Base-by-base conservation (phyloP, 208 protist genomes). In the Blechomonas ayalai region DNA sequence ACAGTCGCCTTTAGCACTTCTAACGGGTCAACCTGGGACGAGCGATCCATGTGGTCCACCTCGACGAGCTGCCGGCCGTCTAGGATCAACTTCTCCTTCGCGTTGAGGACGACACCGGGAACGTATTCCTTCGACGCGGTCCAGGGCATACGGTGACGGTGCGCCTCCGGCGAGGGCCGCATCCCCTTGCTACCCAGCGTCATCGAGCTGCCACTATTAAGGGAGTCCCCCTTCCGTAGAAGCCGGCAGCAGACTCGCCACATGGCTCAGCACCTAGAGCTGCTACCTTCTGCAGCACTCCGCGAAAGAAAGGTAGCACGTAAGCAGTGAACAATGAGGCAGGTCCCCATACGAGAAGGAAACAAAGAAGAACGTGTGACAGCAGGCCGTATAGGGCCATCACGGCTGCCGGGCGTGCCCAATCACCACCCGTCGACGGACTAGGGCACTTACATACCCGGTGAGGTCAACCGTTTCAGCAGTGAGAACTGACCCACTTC, bases 111-210 rank as follows among this genome's bases (percentile, higher is more conserved):
- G 32, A 86, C 73, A 36, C 69, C 81, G 2, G 85, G 81, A 6
- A 93, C 72, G 32, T 78, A 82, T 48, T 93, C 85, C 48, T 82
- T 71, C 2, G 78, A 60, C n/a, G 73, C 73, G 3, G 74, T 93
- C 82, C 85, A 93, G 27, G 85, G 85, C 85, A 93, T 93, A 23
- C 85, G 77, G 19, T 59, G 54, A n/a, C 85, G 70, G 45, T 90
- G 85, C 2, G 85, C 58, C 6, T 74, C 73, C 2, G 78, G 65
- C 9, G 71, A 81, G 8, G 64, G 44, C 15, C 70, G 60, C 36
- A 48, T 66, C 26, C 83, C 83, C 42, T 92, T 92, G 43, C 71
- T 83, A 20, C 79, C 79, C 16, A 89, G 62, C 1, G 83, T 92
- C 83, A 92, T 92, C 34, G 75, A 87, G 52, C 83, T 92, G 15